A percentile compares a stretch with the other conserved stretches of the same genome.
phyloP scores from a whole-genome alignment of 805 yeast genomes.

The Lipomyces kockii region DNA sequence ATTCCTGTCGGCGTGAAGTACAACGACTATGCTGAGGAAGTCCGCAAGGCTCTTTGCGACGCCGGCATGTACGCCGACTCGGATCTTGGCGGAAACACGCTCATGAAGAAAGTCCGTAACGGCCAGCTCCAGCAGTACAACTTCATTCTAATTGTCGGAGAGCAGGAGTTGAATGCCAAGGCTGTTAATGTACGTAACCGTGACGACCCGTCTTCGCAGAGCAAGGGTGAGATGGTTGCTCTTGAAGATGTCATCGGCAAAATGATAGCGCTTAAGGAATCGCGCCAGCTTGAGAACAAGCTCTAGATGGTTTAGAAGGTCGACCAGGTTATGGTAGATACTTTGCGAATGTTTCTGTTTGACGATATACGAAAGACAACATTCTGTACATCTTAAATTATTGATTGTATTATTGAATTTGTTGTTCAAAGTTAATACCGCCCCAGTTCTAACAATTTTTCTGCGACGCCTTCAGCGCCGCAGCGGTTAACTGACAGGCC shows the following conservation, averaged over 20 bases:
- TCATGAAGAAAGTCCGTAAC: slow-evolving; percentile 96
- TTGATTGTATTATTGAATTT: no score
- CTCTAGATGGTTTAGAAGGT: slow-evolving; percentile 5
- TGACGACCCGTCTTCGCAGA: slow-evolving; percentile 84
- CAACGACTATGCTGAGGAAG: slow-evolving; percentile 84
- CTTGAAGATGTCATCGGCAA: slow-evolving; percentile 74
- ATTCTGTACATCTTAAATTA: no score
- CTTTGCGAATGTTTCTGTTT: neutral
- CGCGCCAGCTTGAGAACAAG: slow-evolving; percentile 64
- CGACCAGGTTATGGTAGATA: neutral
- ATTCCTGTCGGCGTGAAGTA: slow-evolving; percentile 97
- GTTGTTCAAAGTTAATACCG: no score
- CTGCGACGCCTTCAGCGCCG: no score
- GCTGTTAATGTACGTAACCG: slow-evolving; percentile 96
- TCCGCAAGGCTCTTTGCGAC: slow-evolving; percentile 61
- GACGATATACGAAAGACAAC: neutral
- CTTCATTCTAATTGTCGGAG: slow-evolving; percentile 96
- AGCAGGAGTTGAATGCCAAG: slow-evolving; percentile 77
- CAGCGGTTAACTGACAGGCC: no score
- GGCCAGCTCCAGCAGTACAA: slow-evolving; percentile 95
- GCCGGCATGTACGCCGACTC: slow-evolving; percentile 90
- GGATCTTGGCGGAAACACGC: slow-evolving; percentile 91
- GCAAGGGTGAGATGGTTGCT: slow-evolving; percentile 77
- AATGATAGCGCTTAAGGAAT: slow-evolving; percentile 67
- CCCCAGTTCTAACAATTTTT: no score